Evolutionary conservation across 371 early-diverging fungal species (phyloP).

Genomic region (Circinella umbellata): DNA sequence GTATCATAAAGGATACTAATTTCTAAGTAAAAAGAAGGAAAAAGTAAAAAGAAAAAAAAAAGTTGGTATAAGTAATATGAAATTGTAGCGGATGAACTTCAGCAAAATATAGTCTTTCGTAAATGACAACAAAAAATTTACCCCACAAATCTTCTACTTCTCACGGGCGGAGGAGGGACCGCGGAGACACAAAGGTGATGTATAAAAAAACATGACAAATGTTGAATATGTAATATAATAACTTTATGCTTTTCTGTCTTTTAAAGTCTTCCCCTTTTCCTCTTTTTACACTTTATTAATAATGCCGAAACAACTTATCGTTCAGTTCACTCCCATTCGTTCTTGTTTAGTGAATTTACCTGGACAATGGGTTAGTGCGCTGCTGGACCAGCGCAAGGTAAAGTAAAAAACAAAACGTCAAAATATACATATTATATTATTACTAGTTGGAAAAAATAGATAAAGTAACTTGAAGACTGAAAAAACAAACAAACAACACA

Average conservation of each 20-base stretch:
- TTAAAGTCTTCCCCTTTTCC: not conserved
- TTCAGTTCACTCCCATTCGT: conserved; percentile 60
- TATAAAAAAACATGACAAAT: not conserved
- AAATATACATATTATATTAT: too few species aligned
- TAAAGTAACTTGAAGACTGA: not conserved
- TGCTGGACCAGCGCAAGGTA: conserved; percentile 73
- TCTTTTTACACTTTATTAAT: not conserved
- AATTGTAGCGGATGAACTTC: too few species aligned
- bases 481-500: too few species aligned
- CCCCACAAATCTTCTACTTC: not conserved
- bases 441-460: not conserved
- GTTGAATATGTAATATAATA: not conserved
- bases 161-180: not conserved
- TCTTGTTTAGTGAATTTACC: conserved; percentile 74
- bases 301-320: conserved; percentile 64
- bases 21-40: too few species aligned
- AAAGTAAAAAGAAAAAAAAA: too few species aligned
- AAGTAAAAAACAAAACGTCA: not conserved
- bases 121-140: not conserved
- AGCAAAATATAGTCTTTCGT: too few species aligned
- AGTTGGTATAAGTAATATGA: too few species aligned
- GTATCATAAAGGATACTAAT: too few species aligned
- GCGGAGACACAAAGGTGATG: not conserved
- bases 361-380: conserved; percentile 62
- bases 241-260: not conserved